Evolutionary conservation across 768 basidiomycete genomes (phyloP), one percentile per base, ranked within the genome.

Genomic region (Multifurca ochricompacta): DNA sequence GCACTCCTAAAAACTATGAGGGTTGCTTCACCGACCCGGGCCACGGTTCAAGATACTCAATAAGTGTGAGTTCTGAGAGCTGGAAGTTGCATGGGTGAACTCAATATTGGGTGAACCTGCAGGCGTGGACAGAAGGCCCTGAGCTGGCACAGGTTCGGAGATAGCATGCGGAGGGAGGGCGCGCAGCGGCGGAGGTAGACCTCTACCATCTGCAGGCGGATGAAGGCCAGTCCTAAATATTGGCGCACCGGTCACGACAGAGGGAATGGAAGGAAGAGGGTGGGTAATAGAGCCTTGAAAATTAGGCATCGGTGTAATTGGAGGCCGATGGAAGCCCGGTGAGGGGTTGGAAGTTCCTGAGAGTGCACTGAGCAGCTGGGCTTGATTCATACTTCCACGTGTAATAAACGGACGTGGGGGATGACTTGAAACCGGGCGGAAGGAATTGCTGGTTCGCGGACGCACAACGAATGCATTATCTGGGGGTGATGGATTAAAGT

Each of bases 371-470:
- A 76, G 70, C 35, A 81, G 64, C 48, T 81, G 78, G 31, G 68
- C 71, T 54, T 81, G 79, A 52, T 71, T 74, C 72, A 83, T 72
- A 58, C 74, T 81, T 51, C 71, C 70, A 45, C 73, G 76, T 6
- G 59, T 36, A 35, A 56, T 60, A 37, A 49, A 48, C 30, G 44
- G 30, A n/a, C 60, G 59, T 11, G 59, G 52, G 2, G 62, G 54
- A 11, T 53, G 52, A 44, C 55, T 63, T 7, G 66, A 62, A 7
- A 63, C 40, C 3, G 53, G 58, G 50, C 63, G 66, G 48, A 66
- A 65, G 9, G 65, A 53, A 51, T 67, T 65, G 52, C 70, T 71
- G 1, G 72, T 73, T 41, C 68, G 68, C 4, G 73, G 71, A 19
- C 71, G 70, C 18, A 70, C 67, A 25, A 62, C 63, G 51, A 67